Evolutionary conservation across 768 basidiomycete genomes (phyloP).

Genomic region (Sporobolomyces roseus): DNA sequence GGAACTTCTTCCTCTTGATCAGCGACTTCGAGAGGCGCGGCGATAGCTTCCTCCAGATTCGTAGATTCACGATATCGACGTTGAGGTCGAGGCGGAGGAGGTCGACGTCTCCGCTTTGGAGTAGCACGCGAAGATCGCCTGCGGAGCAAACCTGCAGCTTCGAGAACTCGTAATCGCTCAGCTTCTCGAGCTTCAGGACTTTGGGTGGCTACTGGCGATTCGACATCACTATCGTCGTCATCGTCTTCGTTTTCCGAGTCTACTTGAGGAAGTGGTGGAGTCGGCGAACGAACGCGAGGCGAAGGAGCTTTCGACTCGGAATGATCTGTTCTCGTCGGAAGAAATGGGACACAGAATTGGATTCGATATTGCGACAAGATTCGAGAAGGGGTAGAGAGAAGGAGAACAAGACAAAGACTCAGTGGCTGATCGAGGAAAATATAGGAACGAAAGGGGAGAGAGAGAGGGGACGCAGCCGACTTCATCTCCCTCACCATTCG

Average conservation of each 20-base stretch:
- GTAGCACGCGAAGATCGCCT: slow-evolving; percentile 7
- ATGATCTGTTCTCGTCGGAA: background rate
- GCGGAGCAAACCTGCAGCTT: slow-evolving; percentile 73
- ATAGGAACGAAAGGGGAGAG: background rate
- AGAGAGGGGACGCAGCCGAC: slow-evolving; percentile 49
- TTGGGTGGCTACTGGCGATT: background rate
- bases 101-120: slow-evolving; percentile 17
- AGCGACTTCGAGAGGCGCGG: slow-evolving; percentile 3
- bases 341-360: slow-evolving; percentile 1
- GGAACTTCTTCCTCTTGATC: slow-evolving; percentile 2
- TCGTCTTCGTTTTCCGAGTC: background rate
- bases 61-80: slow-evolving; percentile 31
- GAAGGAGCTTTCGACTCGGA: background rate
- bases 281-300: background rate
- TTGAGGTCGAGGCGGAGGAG: slow-evolving; percentile 30
- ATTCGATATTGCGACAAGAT: slow-evolving; percentile 16
- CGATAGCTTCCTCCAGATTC: slow-evolving; percentile 1
- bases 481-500: slow-evolving; percentile 58
- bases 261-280: background rate
- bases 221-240: slow-evolving; percentile 37
- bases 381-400: background rate
- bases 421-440: background rate
- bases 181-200: slow-evolving; percentile 60
- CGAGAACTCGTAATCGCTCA: slow-evolving; percentile 76
- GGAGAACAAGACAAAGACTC: slow-evolving; percentile 5